Percentiles rank a stretch among this genome's conserved stretches.
Conservation (phyloP, 2,329 filamentous ascomycete species). For the Monosporascus sp. region DNA sequence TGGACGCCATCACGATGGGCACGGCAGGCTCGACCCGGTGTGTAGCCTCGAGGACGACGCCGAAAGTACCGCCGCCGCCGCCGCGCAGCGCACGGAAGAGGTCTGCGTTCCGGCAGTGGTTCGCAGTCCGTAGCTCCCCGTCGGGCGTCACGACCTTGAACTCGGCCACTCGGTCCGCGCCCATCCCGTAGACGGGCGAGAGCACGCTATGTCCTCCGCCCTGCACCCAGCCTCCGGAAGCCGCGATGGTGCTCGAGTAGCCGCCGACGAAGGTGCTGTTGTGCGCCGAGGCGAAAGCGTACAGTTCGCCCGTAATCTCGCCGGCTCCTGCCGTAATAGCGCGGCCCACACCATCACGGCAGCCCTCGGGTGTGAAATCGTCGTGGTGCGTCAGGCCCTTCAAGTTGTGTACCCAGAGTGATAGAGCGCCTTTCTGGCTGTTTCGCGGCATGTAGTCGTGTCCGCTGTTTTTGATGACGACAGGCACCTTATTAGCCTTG, state of each 20-base stretch:
- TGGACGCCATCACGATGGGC: slow-evolving; percentile 22
- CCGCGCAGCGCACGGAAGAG: slow-evolving; percentile 46
- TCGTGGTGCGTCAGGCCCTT: slow-evolving; percentile 15
- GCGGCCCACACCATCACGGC: slow-evolving; percentile 7
- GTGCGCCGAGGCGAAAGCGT: slow-evolving; percentile 19
- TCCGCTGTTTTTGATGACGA: slow-evolving; percentile 29
- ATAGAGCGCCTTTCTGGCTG: slow-evolving; percentile 22
- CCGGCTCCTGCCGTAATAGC: slow-evolving; percentile 25
- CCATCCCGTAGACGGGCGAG: slow-evolving; percentile 22
- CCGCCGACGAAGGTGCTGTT: slow-evolving; percentile 21
- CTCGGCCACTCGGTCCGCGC: slow-evolving; percentile 22
- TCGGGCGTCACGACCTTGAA: slow-evolving; percentile 23
- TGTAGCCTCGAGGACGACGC: slow-evolving; percentile 37
- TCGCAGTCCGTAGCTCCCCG: slow-evolving; percentile 18
- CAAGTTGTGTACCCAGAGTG: slow-evolving; percentile 26
- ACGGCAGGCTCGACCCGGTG: slow-evolving; percentile 35
- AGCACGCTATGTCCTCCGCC: slow-evolving; percentile 25
- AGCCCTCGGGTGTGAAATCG: slow-evolving; percentile 17
- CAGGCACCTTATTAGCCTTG: slow-evolving; percentile 17
- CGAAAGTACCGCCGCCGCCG: slow-evolving; percentile 41
- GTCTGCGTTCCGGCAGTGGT: slow-evolving; percentile 32
- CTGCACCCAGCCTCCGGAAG: slow-evolving; percentile 23
- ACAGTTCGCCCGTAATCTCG: slow-evolving; percentile 21
- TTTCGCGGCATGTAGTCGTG: slow-evolving; percentile 29
- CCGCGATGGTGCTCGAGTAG: slow-evolving; percentile 15